Evolutionary conservation across 495 filamentous ascomycete genomes (phyloP), one percentile per base, ranked within the genome.

Genomic region (Symbiotaphrina buchneri): DNA sequence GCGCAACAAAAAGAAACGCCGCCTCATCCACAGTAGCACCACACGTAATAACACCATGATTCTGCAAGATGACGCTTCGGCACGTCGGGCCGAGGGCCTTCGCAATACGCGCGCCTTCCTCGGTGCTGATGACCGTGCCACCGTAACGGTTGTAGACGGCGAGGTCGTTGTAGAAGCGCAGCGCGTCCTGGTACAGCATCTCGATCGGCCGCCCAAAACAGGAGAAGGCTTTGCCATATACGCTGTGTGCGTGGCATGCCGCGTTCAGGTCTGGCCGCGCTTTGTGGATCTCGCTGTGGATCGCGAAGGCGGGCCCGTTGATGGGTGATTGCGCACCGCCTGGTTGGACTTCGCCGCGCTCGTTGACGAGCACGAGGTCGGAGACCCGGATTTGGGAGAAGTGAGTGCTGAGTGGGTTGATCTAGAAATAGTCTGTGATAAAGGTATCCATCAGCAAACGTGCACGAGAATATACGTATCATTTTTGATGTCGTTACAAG

Each of bases 391-490:
- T 74, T 32, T 70, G 47, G 14, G 62, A 65, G 49, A 80, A 83
- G 0, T 70, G 59, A 6, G 68, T 58, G 19, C 78, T 74, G 41
- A 82, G 76, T 0, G 78, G 78, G 37, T 83, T 83, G 14, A 83
- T 75, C 77, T 74, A 82, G 55, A 82, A 82, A 3, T 60, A 65
- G 5, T 45, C 42, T 0, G 71, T 65, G 21, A 76, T 67, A 8
- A 80, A 61, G 6, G 75, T 73, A 42, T 80, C 75, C n/a, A n/a
- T n/a, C n/a, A n/a, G n/a, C n/a, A n/a, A n/a, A n/a, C n/a, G n/a
- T n/a, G n/a, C n/a, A n/a, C n/a, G n/a, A n/a, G n/a, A n/a, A n/a
- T n/a, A n/a, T n/a, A n/a, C n/a, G n/a, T n/a, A n/a, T n/a, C n/a
- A n/a, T n/a, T n/a, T n/a, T n/a, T n/a, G n/a, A n/a, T n/a, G n/a